phyloP scores from a whole-genome alignment of 805 yeast genomes.

The Lipomyces yamanashiensis region DNA sequence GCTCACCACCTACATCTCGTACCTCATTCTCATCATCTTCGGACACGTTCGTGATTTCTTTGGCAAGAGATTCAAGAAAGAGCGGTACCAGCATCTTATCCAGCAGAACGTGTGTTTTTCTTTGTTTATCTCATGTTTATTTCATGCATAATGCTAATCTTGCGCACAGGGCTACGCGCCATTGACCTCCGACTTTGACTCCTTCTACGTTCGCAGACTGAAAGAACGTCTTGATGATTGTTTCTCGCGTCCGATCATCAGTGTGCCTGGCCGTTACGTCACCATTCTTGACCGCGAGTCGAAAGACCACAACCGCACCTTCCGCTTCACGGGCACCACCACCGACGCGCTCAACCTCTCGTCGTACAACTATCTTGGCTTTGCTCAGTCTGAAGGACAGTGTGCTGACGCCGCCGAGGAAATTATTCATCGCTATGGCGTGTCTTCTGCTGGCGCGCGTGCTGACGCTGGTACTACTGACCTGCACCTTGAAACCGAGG shows the following conservation, averaged over 20 bases:
- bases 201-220: conserved; percentile 89
- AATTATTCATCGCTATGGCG: conserved; percentile 69
- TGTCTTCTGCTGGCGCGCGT: conserved; percentile 80
- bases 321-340: conserved; percentile 75
- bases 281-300: conserved; percentile 78
- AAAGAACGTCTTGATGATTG: conserved; percentile 91
- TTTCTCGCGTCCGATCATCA: conserved; percentile 93
- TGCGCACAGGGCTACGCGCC: conserved; percentile 83
- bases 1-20: conserved; percentile 82
- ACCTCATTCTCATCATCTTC: conserved; percentile 78
- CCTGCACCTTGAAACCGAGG: conserved; percentile 75
- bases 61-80: conserved; percentile 73
- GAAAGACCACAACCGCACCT: conserved; percentile 65
- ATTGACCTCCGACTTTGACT: conserved; percentile 90
- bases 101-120: conserved; percentile 57
- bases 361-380: conserved; percentile 92
- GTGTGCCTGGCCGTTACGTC: conserved; percentile 94
- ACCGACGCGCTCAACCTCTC: conserved; percentile 82
- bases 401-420: conserved; percentile 82
- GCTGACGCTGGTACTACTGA: conserved; percentile 74
- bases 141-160: not conserved
- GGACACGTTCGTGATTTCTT: conserved; percentile 92
- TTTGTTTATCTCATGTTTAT: not conserved
- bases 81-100: conserved; percentile 65
- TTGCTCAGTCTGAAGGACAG: conserved; percentile 91